Percentiles rank a stretch among this genome's conserved stretches.
These are phyloP conservation scores for Clarireedia homoeocarpa DNA, from an alignment of 2,329 filamentous ascomycete species.

Conservation along the genomic window DNA sequence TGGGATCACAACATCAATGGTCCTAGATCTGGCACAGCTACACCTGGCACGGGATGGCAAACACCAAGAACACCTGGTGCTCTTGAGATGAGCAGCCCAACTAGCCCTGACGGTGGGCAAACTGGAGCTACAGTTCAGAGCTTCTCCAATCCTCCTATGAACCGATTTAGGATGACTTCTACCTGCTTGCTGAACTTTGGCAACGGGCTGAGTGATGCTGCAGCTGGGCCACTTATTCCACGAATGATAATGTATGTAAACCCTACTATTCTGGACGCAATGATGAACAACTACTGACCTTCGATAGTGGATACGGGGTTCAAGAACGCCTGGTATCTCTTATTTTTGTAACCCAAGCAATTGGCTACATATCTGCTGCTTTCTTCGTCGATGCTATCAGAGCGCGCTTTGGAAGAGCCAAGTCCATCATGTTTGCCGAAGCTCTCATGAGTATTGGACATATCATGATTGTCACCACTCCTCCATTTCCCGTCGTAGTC, in stretches of 20 bases:
- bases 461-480: conserved; percentile 55
- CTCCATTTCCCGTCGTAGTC: conserved; percentile 63
- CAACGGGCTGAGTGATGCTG: conserved; percentile 67
- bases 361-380: conserved; percentile 69
- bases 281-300: not conserved
- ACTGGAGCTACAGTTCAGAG: conserved; percentile 44
- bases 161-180: conserved; percentile 59
- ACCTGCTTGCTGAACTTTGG: conserved; percentile 59
- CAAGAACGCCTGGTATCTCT: conserved; percentile 54
- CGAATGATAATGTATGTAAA: conserved; percentile 58
- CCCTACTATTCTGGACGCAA: too few species aligned
- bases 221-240: conserved; percentile 70
- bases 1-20: conserved; percentile 15
- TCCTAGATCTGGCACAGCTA: conserved; percentile 13
- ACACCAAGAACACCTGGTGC: conserved; percentile 19
- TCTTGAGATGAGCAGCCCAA: conserved; percentile 45
- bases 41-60: conserved; percentile 15
- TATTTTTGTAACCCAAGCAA: conserved; percentile 71
- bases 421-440: conserved; percentile 52
- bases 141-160: conserved; percentile 55
- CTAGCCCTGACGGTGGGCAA: conserved; percentile 34
- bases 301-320: not conserved
- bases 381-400: conserved; percentile 58
- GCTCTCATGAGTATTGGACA: conserved; percentile 52
- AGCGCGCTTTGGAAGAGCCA: conserved; percentile 55